Evolutionary conservation across 176 grass and related monocot genomes (phyloP).

Genomic region (Carex kokanica): DNA sequence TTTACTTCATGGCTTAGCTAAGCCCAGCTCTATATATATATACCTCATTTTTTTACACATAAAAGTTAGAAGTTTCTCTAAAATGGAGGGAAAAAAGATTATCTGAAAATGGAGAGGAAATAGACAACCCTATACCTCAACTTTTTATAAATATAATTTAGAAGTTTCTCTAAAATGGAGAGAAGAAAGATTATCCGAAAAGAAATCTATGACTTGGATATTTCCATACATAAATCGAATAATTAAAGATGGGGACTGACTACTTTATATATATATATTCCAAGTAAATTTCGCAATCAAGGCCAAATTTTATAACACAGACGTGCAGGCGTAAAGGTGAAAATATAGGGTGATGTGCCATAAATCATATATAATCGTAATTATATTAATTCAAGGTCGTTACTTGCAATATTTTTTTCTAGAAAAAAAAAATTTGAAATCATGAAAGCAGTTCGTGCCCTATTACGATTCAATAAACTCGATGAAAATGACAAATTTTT

Average conservation of each 20-base stretch:
- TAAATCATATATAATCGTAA: neutral
- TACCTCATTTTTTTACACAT: neutral
- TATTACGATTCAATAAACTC: neutral
- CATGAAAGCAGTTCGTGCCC: neutral
- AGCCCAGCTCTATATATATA: too few relatives aligned
- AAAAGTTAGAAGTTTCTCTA: neutral
- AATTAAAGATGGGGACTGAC: neutral
- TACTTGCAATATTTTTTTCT: neutral
- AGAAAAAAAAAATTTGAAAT: neutral
- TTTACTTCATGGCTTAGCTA: too few relatives aligned
- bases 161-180: neutral
- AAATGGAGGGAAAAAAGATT: neutral
- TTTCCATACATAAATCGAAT: neutral
- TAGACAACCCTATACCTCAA: neutral
- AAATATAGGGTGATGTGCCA: conserved; percentile 6
- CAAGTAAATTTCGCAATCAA: conserved; percentile 15
- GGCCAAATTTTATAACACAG: neutral
- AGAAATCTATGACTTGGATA: neutral
- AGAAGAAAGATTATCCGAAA: neutral
- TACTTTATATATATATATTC: neutral
- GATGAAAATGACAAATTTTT: neutral
- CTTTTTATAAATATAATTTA: neutral
- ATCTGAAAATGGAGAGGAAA: neutral
- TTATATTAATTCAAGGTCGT: neutral
- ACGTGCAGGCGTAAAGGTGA: neutral